Base-by-base conservation (phyloP, 768 basidiomycete species). In the Russula olivacea region DNA sequence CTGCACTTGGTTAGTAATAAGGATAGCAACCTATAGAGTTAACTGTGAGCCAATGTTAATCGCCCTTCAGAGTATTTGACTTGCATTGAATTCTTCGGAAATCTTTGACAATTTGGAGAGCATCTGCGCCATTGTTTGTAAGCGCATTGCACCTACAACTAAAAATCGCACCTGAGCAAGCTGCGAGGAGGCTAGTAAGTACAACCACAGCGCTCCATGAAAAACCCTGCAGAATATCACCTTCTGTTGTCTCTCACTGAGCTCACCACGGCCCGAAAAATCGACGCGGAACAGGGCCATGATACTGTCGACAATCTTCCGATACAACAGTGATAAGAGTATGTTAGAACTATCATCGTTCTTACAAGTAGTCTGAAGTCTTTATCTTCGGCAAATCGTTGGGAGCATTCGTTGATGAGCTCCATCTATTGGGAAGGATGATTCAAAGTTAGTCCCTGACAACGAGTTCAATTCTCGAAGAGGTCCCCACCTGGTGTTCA, bases 261-360 rank as follows among this genome's bases (percentile, higher is more conserved):
- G 76, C 72, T 97, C 96, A 34, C 95, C 96, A 77, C 95, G 79
- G 23, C 95, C 95, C 4, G 91, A 91, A 72, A 79, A 98, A 74
- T 98, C 95, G 49, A 93, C 91, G 21, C 93, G 85, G 74, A 98
- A 98, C 7, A 96, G 81, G 32, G 95, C 96, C 92, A 98, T 96
- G 64, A 98, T 95, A 69, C 91, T 94, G 72, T 98, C 96, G 40
- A 98, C 83, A 62, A 98, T 93, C 88, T 96, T 70, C 6, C 60
- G 50, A 47, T 6, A 25, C 28, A 56, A 59, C 38, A 28, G 17
- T 40, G 52, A n/a, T 14, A 25, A 55, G 52, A 28, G 43, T 7
- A 43, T 32, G 28, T 19, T n/a, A 8, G 11, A 34, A 28, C 25
- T 25, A 25, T 34, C 25, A 28, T 49, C 25, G 25, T 38, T n/a